These are phyloP conservation scores for Elongisporangium prolatum DNA, from an alignment of 352 stramenopile species.

Conservation along the genomic window DNA sequence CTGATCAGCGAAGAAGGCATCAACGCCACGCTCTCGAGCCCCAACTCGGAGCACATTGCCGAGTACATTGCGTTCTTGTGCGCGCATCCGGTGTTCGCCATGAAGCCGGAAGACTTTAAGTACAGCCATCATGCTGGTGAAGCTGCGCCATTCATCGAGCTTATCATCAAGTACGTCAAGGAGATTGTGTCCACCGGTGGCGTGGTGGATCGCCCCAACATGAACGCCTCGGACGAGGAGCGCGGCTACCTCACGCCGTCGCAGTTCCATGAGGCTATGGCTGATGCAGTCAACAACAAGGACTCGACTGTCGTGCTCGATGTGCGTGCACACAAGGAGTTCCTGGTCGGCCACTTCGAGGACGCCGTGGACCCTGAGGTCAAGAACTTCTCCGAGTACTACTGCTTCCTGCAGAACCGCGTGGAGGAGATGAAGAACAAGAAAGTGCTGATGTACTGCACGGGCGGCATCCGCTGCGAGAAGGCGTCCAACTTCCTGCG, in stretches of 20 bases:
- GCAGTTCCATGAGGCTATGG: slow-evolving; percentile 72
- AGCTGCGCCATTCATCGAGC: slow-evolving; percentile 43
- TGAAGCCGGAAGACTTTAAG: slow-evolving; percentile 74
- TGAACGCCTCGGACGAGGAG: slow-evolving; percentile 47
- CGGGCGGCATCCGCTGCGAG: slow-evolving; percentile 69
- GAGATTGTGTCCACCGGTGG: slow-evolving; percentile 71
- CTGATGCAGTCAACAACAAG: slow-evolving; percentile 30
- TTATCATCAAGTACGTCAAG: slow-evolving; percentile 74
- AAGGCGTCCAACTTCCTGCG: slow-evolving; percentile 70
- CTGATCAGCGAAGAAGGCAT: slow-evolving; percentile 81
- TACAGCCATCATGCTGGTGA: slow-evolving; percentile 38
- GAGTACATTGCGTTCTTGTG: slow-evolving; percentile 64
- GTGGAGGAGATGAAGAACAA: slow-evolving; percentile 63
- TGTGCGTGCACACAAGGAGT: slow-evolving; percentile 62
- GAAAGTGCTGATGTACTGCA: slow-evolving; percentile 81
- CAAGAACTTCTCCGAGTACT: slow-evolving; percentile 78
- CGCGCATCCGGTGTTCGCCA: slow-evolving; percentile 40
- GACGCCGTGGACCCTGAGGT: slow-evolving; percentile 57
- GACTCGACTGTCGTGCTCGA: slow-evolving; percentile 51
- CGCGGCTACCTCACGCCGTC: slow-evolving; percentile 69
- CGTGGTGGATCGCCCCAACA: slow-evolving; percentile 41
- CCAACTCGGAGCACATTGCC: slow-evolving; percentile 34
- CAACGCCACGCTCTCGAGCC: slow-evolving; percentile 72
- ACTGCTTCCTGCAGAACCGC: slow-evolving; percentile 51
- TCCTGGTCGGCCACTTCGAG: slow-evolving; percentile 67